phyloP scores from a whole-genome alignment of 495 filamentous ascomycete genomes.

The Elasticomyces elasticus region DNA sequence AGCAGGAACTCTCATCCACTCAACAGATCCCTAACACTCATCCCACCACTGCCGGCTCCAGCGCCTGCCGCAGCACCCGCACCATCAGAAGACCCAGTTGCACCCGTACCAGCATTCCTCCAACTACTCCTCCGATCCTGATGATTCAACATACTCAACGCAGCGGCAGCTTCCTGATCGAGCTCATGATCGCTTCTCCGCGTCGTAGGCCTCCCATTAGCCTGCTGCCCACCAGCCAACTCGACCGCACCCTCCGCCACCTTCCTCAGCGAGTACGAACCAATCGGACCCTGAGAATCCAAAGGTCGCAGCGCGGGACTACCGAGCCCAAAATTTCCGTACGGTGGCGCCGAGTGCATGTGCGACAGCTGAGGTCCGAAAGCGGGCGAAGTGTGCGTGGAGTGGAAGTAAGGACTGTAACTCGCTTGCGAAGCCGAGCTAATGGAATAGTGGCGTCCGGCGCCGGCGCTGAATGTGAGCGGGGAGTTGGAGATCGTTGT shows the following conservation, averaged over 20 bases:
- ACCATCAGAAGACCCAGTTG: not conserved
- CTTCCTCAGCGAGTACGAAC: not conserved
- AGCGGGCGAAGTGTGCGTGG: slow-evolving; percentile 32
- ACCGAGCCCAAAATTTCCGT: slow-evolving; percentile 11
- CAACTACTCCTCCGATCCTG: slow-evolving; percentile 31
- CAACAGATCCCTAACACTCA: slow-evolving; percentile 30
- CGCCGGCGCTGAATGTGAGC: slow-evolving; percentile 2
- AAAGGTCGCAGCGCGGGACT: slow-evolving; percentile 17
- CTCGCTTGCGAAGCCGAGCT: slow-evolving; percentile 30
- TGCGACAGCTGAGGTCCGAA: slow-evolving; percentile 20
- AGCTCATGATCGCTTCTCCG: slow-evolving; percentile 21
- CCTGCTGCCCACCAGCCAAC: slow-evolving; percentile 7
- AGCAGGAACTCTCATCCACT: slow-evolving; percentile 19
- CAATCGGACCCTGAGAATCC: slow-evolving; percentile 7
- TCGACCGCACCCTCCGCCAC: slow-evolving; percentile 7
- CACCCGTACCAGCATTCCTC: not conserved
- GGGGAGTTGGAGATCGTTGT: slow-evolving; percentile 8
- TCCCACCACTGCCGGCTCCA: slow-evolving; percentile 13
- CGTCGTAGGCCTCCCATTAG: slow-evolving; percentile 5
- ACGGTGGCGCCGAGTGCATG: slow-evolving; percentile 13
- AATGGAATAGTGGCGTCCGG: slow-evolving; percentile 16
- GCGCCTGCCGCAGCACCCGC: not conserved
- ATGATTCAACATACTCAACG: slow-evolving; percentile 32
- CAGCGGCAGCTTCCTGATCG: slow-evolving; percentile 31
- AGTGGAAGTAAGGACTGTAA: slow-evolving; percentile 69